phyloP scores from a whole-genome alignment of 495 filamentous ascomycete genomes.

The Penicillium antarcticum region DNA sequence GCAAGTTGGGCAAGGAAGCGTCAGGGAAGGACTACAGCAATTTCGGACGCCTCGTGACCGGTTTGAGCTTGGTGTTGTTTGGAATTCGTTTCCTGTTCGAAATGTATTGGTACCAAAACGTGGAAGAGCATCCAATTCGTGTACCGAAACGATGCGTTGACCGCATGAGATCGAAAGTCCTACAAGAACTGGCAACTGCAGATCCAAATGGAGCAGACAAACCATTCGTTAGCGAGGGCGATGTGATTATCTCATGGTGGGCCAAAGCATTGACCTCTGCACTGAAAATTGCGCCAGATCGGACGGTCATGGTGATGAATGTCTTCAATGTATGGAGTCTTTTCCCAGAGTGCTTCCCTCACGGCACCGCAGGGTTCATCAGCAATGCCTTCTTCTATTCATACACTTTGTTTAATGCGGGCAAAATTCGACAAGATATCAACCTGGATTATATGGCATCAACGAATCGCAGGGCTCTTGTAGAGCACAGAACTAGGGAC shows the following conservation, averaged over 20 bases:
- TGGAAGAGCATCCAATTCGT: constrained; percentile 23
- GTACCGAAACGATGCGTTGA: constrained; percentile 15
- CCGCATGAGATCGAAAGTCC: constrained; percentile 6
- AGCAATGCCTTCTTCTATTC: constrained; percentile 30
- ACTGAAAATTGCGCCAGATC: constrained; percentile 8
- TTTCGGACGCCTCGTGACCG: neutral
- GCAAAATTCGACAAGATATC: constrained; percentile 23
- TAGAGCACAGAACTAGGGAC: constrained; percentile 15
- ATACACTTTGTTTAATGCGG: constrained; percentile 22
- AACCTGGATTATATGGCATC: constrained; percentile 31
- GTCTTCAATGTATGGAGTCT: constrained; percentile 16
- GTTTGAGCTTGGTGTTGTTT: constrained; percentile 1
- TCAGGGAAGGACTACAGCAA: neutral
- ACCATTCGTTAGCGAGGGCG: constrained; percentile 28
- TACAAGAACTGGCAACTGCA: neutral
- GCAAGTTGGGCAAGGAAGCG: neutral
- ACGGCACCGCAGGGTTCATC: constrained; percentile 19
- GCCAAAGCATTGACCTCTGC: constrained; percentile 13
- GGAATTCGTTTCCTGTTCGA: constrained; percentile 27
- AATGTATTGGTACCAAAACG: constrained; percentile 24
- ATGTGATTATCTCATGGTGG: constrained; percentile 27
- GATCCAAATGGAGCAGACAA: neutral
- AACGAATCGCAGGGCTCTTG: constrained; percentile 26
- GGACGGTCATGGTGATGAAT: constrained; percentile 19
- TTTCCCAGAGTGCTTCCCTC: constrained; percentile 14